Percentiles rank a stretch among this genome's conserved stretches.
These are phyloP conservation scores for Globisporangium canariense DNA, from an alignment of 352 stramenopile genomes.

Conservation along the genomic window DNA sequence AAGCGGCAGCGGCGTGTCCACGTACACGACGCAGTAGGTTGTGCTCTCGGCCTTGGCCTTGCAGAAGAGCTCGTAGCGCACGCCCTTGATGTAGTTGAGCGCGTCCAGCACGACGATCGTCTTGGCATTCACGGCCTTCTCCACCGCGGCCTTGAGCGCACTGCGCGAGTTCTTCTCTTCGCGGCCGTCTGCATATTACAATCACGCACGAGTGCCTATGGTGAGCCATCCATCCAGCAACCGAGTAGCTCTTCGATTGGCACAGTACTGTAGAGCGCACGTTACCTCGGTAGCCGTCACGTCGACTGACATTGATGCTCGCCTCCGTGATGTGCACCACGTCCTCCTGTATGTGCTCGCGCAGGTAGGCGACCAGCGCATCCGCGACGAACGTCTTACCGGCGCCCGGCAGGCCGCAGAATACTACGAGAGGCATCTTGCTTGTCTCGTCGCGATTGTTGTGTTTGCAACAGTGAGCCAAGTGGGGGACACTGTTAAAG, in stretches of 20 bases:
- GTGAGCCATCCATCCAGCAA: background rate
- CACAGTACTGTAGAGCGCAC: background rate
- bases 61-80: conserved; percentile 94
- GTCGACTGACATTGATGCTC: conserved; percentile 56
- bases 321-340: conserved; percentile 59
- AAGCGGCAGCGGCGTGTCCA: conserved; percentile 62
- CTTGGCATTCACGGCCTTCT: conserved; percentile 53
- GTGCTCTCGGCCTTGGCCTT: conserved; percentile 89
- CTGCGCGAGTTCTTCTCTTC: conserved; percentile 71
- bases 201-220: background rate
- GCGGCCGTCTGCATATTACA: conserved; percentile 35
- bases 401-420: conserved; percentile 65
- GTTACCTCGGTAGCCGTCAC: conserved; percentile 57
- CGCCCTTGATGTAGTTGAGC: conserved; percentile 95
- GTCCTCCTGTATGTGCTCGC: conserved; percentile 32
- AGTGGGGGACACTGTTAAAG: too few relatives aligned
- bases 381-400: conserved; percentile 63
- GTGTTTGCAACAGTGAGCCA: background rate
- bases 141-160: conserved; percentile 57
- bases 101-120: conserved; percentile 91
- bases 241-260: background rate
- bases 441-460: background rate
- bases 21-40: conserved; percentile 87
- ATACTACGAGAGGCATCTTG: conserved; percentile 69
- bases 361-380: conserved; percentile 45